Conservation (phyloP, 768 basidiomycete genomes). For the Tulasnella sp. region DNA sequence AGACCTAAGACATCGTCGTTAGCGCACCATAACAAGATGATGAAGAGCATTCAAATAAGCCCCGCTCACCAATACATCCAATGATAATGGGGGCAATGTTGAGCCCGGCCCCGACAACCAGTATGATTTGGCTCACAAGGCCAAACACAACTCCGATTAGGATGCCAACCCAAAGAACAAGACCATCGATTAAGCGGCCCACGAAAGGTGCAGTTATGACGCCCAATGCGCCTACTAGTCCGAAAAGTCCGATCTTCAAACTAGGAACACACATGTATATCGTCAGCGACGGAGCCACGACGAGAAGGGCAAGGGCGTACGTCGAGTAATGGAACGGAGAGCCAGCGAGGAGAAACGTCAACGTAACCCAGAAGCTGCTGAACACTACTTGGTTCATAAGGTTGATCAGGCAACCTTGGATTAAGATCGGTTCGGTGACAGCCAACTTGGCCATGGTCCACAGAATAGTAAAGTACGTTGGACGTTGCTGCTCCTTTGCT, state of each 20-base stretch:
- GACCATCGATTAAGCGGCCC: slow-evolving; percentile 54
- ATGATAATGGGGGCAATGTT: slow-evolving; percentile 61
- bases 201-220: slow-evolving; percentile 57
- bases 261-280: slow-evolving; percentile 20
- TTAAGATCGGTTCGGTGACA: slow-evolving; percentile 64
- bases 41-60: no score
- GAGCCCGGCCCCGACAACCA: slow-evolving; percentile 57
- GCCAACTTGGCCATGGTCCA: slow-evolving; percentile 64
- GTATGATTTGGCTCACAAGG: slow-evolving; percentile 46
- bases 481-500: slow-evolving; percentile 17
- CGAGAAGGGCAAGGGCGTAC: background rate
- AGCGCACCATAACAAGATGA: background rate
- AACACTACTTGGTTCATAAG: slow-evolving; percentile 18
- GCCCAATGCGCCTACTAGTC: slow-evolving; percentile 50
- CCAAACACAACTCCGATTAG: slow-evolving; percentile 41
- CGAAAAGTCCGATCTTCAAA: slow-evolving; percentile 60
- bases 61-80: slow-evolving; percentile 42
- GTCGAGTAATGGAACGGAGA: slow-evolving; percentile 31
- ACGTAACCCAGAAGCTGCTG: slow-evolving; percentile 44
- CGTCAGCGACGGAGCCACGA: background rate
- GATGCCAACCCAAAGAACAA: slow-evolving; percentile 70
- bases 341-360: slow-evolving; percentile 35
- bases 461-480: slow-evolving; percentile 29
- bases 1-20: background rate
- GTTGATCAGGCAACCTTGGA: slow-evolving; percentile 38